Percentiles rank a stretch among this genome's conserved stretches.
Conservation (phyloP, 805 yeast genomes). For the Cyberlindnera meyerae region DNA sequence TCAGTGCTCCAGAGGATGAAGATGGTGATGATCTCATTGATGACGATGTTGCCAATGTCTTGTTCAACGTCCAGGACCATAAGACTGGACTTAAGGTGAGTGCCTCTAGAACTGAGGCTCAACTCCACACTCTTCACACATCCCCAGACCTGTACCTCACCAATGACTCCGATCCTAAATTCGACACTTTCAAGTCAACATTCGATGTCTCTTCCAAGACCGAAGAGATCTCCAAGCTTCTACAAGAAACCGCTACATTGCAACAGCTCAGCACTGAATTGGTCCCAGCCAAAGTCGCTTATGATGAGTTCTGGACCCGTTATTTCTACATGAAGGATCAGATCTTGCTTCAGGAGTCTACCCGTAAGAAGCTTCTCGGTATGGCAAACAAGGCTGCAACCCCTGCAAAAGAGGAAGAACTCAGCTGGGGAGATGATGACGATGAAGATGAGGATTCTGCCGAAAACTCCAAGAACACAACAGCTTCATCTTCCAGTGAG, state of each 20-base stretch:
- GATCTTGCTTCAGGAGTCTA: constrained; percentile 41
- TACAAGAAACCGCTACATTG: constrained; percentile 27
- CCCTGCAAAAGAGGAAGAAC: constrained; percentile 8
- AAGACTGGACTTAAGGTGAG: constrained; percentile 33
- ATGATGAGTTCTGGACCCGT: constrained; percentile 67
- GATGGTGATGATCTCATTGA: constrained; percentile 24
- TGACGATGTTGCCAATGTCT: constrained; percentile 33
- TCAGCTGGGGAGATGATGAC: constrained; percentile 19
- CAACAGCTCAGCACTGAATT: constrained; percentile 48
- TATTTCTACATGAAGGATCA: constrained; percentile 51
- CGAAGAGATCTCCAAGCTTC: constrained; percentile 42
- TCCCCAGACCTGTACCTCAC: constrained; percentile 31
- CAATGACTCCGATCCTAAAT: constrained; percentile 28
- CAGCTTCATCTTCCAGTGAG: constrained; percentile 33
- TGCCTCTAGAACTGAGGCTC: constrained; percentile 58
- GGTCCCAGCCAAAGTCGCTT: constrained; percentile 61
- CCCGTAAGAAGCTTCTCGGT: constrained; percentile 48
- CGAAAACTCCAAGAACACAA: constrained; percentile 1
- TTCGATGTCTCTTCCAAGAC: constrained; percentile 47
- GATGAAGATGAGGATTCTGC: constrained; percentile 15
- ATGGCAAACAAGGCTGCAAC: constrained; percentile 4
- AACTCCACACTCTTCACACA: constrained; percentile 49
- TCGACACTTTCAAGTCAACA: constrained; percentile 29
- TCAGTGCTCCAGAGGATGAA: constrained; percentile 20
- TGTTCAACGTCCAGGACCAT: constrained; percentile 38